Conservation (phyloP, 768 basidiomycete genomes). For the Sistotremastrum suecicum region DNA sequence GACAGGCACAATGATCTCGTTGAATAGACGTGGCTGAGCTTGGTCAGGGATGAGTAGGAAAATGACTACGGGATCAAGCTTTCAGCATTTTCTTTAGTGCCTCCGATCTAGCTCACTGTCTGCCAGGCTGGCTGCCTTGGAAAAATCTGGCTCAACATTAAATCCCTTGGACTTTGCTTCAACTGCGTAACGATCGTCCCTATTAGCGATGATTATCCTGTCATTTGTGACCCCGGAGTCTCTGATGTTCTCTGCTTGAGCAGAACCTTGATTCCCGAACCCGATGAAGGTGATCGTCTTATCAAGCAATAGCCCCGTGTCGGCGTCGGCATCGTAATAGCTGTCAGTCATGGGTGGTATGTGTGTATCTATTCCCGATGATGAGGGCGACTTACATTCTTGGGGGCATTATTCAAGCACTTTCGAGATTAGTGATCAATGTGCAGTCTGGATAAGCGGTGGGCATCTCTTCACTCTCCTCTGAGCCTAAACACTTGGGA, state of each 20-base stretch:
- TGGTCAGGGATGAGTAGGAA: constrained; percentile 54
- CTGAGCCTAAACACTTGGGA: too few relatives aligned
- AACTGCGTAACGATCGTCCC: constrained; percentile 41
- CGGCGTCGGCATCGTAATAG: constrained; percentile 51
- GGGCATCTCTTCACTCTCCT: too few relatives aligned
- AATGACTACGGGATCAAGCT: constrained; percentile 23
- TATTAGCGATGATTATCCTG: constrained; percentile 44
- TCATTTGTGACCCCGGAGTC: constrained; percentile 49
- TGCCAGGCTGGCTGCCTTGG: constrained; percentile 37
- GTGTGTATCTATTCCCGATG: neutral
- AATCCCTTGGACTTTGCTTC: constrained; percentile 44
- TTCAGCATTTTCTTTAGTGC: neutral
- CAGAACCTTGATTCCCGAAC: constrained; percentile 57
- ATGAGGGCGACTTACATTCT: constrained; percentile 32
- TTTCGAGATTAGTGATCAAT: neutral
- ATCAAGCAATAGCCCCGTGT: constrained; percentile 28
- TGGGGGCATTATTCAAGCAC: constrained; percentile 22
- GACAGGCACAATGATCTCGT: constrained; percentile 33
- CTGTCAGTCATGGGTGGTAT: constrained; percentile 14
- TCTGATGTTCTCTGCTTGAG: constrained; percentile 53
- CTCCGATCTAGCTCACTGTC: constrained; percentile 26
- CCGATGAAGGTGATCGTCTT: constrained; percentile 50
- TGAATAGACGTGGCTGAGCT: constrained; percentile 49
- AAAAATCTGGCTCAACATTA: constrained; percentile 41
- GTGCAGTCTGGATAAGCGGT: too few relatives aligned